Percentiles rank a stretch among this genome's conserved stretches.
Evolutionary conservation across 495 filamentous ascomycete genomes (phyloP).

Genomic region (Xylaria palmicola): DNA sequence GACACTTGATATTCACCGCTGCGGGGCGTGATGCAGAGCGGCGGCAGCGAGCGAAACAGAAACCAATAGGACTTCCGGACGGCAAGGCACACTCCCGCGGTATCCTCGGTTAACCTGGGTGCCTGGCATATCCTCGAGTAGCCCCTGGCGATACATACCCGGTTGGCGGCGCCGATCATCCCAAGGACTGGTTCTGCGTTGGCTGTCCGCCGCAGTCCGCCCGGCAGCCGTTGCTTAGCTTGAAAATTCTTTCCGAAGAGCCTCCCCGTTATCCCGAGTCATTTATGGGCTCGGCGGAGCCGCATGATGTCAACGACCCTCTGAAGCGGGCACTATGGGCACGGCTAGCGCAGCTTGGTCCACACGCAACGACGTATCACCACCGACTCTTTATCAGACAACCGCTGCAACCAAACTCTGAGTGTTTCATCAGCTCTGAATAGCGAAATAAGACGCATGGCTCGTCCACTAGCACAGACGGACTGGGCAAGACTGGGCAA

Average conservation of each 20-base stretch:
- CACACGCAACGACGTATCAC: neutral
- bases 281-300: constrained; percentile 10
- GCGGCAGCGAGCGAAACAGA: neutral
- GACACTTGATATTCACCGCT: neutral
- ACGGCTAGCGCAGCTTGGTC: constrained; percentile 2
- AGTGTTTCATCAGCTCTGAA: constrained; percentile 10
- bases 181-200: neutral
- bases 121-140: neutral
- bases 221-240: neutral
- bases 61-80: neutral
- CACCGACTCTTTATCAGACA: constrained; percentile 6
- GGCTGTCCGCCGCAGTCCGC: neutral
- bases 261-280: constrained; percentile 8
- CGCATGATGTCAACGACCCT: constrained; percentile 16
- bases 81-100: neutral
- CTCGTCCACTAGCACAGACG: constrained; percentile 2
- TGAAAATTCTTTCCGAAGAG: constrained; percentile 10
- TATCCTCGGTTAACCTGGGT: constrained; percentile 1
- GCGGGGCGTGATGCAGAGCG: neutral
- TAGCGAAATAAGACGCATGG: neutral
- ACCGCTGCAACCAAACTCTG: neutral
- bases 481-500: too few relatives aligned
- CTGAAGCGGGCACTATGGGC: constrained; percentile 5
- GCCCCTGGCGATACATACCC: constrained; percentile 7
- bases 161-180: constrained; percentile 1